Base-by-base conservation (phyloP, 441 rosid genomes). In the Macaranga tanarius region DNA sequence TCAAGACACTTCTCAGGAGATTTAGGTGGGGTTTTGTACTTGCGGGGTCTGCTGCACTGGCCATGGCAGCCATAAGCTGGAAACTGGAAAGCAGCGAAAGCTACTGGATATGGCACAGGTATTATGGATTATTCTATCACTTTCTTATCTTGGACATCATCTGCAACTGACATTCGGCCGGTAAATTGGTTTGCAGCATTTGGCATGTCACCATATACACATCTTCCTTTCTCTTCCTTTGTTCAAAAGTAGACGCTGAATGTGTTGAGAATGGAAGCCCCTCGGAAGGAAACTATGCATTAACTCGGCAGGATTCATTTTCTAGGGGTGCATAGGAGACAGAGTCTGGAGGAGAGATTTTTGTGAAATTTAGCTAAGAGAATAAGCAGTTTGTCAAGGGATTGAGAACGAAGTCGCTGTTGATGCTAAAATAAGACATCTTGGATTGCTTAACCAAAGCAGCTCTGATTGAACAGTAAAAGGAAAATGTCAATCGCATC, bases 41-140 rank as follows among this genome's bases (percentile, higher is more conserved):
- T 2, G 91, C 84, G 9, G 99, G 98, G 61, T 88, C 85, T 77
- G 60, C 67, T 65, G 88, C 92, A 70, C 79, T 93, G 67, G 71
- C 87, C 76, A 80, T 91, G 87, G 99, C 99, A 57, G 97, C 86
- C 45, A 76, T 87, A 77, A 92, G 98, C 86, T 87, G 96, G 90
- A 88, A 85, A 56, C 84, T 95, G 45, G 98, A 93, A 84, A 84
- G 79, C 78, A 91, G 92, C 70, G 86, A 90, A 81, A 90, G 78
- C 85, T 95, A 95, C 90, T 95, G 99, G 99, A 90, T 95, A 80
- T 93, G 98, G 98, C 99, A 95, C 88, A 95, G 98, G 99, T 90
- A 73, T 58, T 52, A 45, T 40, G 42, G 52, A 71, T 40, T 55
- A 71, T 72, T 31, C 44, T 65, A 48, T 26, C 20, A 22, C 40